Percentiles rank a stretch among this genome's conserved stretches.
Evolutionary conservation across 371 early-diverging fungal species (phyloP).

Genomic region (Mortierella sp.): DNA sequence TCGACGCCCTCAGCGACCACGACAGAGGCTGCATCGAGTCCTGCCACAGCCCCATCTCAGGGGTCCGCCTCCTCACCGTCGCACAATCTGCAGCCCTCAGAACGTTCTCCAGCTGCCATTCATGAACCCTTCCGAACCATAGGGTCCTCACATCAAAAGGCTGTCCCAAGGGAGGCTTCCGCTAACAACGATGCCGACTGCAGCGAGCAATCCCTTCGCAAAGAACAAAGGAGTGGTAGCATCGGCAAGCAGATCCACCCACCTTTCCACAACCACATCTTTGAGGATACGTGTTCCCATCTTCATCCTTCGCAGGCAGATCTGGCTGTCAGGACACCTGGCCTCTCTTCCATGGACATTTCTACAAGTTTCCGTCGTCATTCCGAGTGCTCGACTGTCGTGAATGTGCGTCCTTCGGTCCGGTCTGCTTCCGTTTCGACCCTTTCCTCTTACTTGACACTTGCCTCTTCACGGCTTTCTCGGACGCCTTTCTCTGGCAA

Average conservation of each 20-base stretch:
- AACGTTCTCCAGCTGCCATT: neutral
- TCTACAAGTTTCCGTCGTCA: conserved; percentile 11
- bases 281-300: conserved; percentile 26
- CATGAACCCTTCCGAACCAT: neutral
- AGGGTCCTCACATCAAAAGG: no score
- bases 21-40: neutral
- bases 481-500: neutral
- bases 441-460: neutral
- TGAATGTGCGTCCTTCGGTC: neutral
- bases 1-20: neutral
- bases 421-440: neutral
- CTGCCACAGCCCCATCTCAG: conserved; percentile 1
- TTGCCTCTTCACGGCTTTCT: neutral
- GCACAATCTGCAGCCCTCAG: neutral
- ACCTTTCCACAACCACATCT: conserved; percentile 10
- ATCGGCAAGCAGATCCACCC: conserved; percentile 8
- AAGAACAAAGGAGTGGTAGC: neutral
- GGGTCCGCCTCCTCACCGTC: neutral
- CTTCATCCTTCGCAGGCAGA: conserved; percentile 1
- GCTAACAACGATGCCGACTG: neutral
- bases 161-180: neutral
- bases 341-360: conserved; percentile 2
- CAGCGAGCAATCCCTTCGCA: neutral
- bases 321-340: neutral
- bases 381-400: conserved; percentile 1